Conservation (phyloP, 1,139 yeast species). For the Trichomonascaceae sp. region DNA sequence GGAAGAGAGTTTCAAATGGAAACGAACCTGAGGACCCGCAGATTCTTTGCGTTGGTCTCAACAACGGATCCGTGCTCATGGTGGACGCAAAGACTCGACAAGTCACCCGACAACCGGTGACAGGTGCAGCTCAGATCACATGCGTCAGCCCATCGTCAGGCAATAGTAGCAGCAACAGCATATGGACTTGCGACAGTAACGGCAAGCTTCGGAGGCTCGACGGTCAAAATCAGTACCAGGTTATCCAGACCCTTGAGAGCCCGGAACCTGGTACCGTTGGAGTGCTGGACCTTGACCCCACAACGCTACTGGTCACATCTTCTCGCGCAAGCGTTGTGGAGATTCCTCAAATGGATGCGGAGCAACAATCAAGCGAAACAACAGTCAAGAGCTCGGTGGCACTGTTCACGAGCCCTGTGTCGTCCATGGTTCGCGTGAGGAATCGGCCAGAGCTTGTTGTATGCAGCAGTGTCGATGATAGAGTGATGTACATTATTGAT, state of each 20-base stretch:
- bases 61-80: conserved; percentile 49
- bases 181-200: conserved; percentile 51
- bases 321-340: conserved; percentile 40
- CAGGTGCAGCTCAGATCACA: conserved; percentile 17
- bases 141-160: neutral
- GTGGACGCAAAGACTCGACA: conserved; percentile 58
- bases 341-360: neutral
- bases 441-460: no score
- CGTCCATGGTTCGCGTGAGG: no score
- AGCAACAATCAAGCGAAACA: neutral
- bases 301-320: conserved; percentile 42
- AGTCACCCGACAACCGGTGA: conserved; percentile 37
- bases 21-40: conserved; percentile 22
- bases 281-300: neutral
- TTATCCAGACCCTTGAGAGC: conserved; percentile 34
- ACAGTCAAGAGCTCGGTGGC: neutral
- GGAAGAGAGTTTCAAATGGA: conserved; percentile 13
- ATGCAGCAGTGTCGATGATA: no score
- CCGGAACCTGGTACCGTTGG: conserved; percentile 18
- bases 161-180: conserved; percentile 1
- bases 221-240: conserved; percentile 32
- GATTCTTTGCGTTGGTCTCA: conserved; percentile 50
- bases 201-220: conserved; percentile 60
- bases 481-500: conserved; percentile 18
- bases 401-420: conserved; percentile 3